Evolutionary conservation across 2,329 filamentous ascomycete genomes (phyloP).

Genomic region (Mycosphaerella sp.): DNA sequence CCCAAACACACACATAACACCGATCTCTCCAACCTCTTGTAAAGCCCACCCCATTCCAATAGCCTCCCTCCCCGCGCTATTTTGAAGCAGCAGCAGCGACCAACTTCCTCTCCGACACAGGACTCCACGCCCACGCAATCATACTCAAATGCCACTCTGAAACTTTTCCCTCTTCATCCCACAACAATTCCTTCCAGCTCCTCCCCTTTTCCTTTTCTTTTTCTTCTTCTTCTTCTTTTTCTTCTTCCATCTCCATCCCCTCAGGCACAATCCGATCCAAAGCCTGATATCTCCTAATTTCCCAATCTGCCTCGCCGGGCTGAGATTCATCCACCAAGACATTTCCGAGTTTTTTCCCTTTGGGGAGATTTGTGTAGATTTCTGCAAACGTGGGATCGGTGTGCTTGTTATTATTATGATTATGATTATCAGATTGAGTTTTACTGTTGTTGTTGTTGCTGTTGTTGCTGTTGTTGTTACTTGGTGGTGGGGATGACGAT

Average conservation of each 20-base stretch:
- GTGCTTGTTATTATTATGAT: not conserved
- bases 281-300: slow-evolving; percentile 24
- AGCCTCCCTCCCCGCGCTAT: too few species aligned
- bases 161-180: slow-evolving; percentile 13
- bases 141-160: slow-evolving; percentile 23
- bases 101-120: slow-evolving; percentile 24
- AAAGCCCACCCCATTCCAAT: too few species aligned
- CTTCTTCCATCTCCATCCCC: slow-evolving; percentile 14
- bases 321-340: slow-evolving; percentile 27
- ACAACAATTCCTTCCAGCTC: slow-evolving; percentile 20
- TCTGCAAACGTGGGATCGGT: slow-evolving; percentile 25
- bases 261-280: slow-evolving; percentile 22
- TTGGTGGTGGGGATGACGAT: too few species aligned
- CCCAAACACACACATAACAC: too few species aligned
- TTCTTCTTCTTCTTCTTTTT: slow-evolving; percentile 20
- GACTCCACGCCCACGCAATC: slow-evolving; percentile 31
- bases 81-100: too few species aligned
- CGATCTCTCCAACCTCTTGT: too few species aligned
- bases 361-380: slow-evolving; percentile 23
- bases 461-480: too few species aligned
- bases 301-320: slow-evolving; percentile 29
- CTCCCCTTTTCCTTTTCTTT: slow-evolving; percentile 3
- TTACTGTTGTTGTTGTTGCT: too few species aligned
- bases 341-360: slow-evolving; percentile 29
- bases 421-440: not conserved